These are phyloP conservation scores for Dryas integrifolia DNA, from an alignment of 331 rosid genomes.

Conservation along the genomic window DNA sequence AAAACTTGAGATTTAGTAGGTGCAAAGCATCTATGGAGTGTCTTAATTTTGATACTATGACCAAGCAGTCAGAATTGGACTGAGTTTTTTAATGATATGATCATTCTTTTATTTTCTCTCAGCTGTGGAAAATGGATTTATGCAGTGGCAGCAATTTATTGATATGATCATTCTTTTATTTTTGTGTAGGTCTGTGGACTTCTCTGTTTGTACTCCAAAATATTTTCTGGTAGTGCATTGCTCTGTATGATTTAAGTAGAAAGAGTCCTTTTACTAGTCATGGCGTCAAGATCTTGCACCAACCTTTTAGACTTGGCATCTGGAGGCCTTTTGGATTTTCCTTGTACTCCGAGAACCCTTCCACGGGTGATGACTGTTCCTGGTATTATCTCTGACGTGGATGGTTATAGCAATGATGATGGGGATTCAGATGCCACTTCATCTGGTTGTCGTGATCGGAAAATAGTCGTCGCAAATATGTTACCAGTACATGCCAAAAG, in stretches of 20 bases:
- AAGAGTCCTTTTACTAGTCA: constrained; percentile 24
- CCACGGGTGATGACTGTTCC: constrained; percentile 87
- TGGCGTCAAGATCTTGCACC: constrained; percentile 70
- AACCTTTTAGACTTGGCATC: constrained; percentile 65
- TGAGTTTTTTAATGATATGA: neutral
- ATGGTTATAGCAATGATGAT: constrained; percentile 51
- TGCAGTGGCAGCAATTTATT: neutral
- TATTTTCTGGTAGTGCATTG: neutral
- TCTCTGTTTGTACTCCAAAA: constrained; percentile 9
- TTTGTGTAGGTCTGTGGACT: constrained; percentile 24
- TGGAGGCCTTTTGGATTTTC: constrained; percentile 67
- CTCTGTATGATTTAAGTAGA: constrained; percentile 29
- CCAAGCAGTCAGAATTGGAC: neutral
- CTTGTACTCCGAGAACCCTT: constrained; percentile 71
- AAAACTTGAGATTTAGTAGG: neutral
- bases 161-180: neutral
- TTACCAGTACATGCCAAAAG: constrained; percentile 85
- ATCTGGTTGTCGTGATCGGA: constrained; percentile 67
- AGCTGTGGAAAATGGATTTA: constrained; percentile 1
- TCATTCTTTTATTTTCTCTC: too few relatives aligned
- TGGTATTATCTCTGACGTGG: constrained; percentile 83
- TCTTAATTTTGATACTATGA: neutral
- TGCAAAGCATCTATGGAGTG: neutral
- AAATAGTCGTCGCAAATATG: constrained; percentile 92
- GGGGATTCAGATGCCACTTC: constrained; percentile 75